Percentiles rank a stretch among this genome's conserved stretches.
Conservation (phyloP, 495 filamentous ascomycete species). For the Tetracladium marchalianum region DNA sequence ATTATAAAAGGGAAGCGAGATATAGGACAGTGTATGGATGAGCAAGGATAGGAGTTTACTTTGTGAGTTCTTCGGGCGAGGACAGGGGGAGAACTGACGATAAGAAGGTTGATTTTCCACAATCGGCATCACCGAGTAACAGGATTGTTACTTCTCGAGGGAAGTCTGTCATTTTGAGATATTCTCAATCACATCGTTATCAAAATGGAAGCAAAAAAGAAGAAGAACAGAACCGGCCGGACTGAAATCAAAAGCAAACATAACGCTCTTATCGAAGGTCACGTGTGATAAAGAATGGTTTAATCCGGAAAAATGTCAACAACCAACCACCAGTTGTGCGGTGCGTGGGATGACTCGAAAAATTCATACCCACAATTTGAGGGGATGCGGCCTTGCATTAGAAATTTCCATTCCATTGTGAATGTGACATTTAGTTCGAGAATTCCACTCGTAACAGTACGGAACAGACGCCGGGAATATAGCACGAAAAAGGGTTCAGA, state of each 20-base stretch:
- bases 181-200: background rate
- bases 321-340: too few species aligned
- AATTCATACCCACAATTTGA: too few species aligned
- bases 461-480: too few species aligned
- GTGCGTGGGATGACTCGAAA: too few species aligned
- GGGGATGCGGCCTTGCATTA: too few species aligned
- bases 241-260: background rate
- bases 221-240: background rate
- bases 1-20: background rate
- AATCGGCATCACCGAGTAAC: conserved; percentile 67
- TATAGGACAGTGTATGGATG: background rate
- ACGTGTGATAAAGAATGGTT: conserved; percentile 12
- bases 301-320: background rate
- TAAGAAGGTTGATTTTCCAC: conserved; percentile 82
- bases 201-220: too few species aligned
- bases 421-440: too few species aligned
- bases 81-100: conserved; percentile 49
- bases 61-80: background rate
- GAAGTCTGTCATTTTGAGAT: conserved; percentile 7
- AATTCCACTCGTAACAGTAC: too few species aligned
- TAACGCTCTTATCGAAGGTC: conserved; percentile 4
- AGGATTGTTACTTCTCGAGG: conserved; percentile 52
- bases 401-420: too few species aligned
- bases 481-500: background rate
- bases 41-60: conserved; percentile 10